Conservation (phyloP, 1,284 basidiomycete species). For the Sporisorium sorghi region DNA sequence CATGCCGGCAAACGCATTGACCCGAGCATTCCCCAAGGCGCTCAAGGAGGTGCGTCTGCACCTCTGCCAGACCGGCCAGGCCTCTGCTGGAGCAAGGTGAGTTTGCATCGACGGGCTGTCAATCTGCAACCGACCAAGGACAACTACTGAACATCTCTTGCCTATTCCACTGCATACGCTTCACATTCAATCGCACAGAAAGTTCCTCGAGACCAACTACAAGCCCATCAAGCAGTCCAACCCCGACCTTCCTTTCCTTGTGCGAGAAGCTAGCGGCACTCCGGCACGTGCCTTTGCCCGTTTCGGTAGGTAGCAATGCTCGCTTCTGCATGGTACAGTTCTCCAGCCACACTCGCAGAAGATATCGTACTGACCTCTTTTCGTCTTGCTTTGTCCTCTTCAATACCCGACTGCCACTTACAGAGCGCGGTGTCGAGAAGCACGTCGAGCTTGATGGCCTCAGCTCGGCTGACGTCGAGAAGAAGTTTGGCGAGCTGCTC, state of each 20-base stretch:
- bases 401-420: too few relatives aligned
- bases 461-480: conserved; percentile 63
- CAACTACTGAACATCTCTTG: conserved; percentile 4
- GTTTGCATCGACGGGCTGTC: conserved; percentile 19
- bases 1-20: conserved; percentile 62
- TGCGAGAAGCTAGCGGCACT: conserved; percentile 64
- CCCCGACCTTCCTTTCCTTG: conserved; percentile 66
- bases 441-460: conserved; percentile 64
- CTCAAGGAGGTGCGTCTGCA: conserved; percentile 68
- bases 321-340: neutral
- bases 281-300: conserved; percentile 66
- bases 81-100: conserved; percentile 65
- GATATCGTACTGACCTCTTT: neutral
- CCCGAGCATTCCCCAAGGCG: conserved; percentile 59
- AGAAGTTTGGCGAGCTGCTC: conserved; percentile 63
- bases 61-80: conserved; percentile 65
- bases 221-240: conserved; percentile 66
- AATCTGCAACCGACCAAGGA: neutral
- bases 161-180: too few relatives aligned
- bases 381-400: neutral
- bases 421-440: conserved; percentile 67
- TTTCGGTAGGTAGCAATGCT: conserved; percentile 59
- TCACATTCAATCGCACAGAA: conserved; percentile 30
- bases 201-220: conserved; percentile 66
- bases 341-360: neutral